These are phyloP conservation scores for Syncephalastrum contaminatum DNA, from an alignment of 371 early-diverging fungal species.

Conservation along the genomic window DNA sequence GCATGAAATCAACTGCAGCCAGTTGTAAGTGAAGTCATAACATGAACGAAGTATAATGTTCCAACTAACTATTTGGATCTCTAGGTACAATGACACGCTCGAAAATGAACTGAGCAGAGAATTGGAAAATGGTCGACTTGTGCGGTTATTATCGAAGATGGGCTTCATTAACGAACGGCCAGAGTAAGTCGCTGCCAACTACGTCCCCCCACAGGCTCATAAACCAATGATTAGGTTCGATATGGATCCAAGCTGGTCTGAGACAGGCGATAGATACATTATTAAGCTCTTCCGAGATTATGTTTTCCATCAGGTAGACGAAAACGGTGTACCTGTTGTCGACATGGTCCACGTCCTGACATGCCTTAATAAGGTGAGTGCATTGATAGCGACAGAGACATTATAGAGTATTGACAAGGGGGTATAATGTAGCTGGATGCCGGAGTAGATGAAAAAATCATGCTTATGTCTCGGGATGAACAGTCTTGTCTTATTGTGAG, in stretches of 20 bases:
- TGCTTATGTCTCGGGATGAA: constrained; percentile 92
- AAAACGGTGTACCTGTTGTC: constrained; percentile 78
- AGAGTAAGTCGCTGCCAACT: constrained; percentile 56
- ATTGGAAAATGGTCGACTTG: constrained; percentile 87
- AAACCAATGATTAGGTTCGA: constrained; percentile 56
- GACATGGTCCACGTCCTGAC: constrained; percentile 91
- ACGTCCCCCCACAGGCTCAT: neutral
- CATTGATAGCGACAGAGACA: neutral
- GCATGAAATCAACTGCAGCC: constrained; percentile 72
- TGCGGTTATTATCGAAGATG: constrained; percentile 81
- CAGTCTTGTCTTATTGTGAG: constrained; percentile 91
- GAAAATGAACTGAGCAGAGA: constrained; percentile 78
- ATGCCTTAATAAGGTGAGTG: constrained; percentile 92
- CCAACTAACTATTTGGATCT: neutral
- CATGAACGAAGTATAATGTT: neutral
- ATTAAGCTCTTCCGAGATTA: constrained; percentile 95
- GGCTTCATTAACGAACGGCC: constrained; percentile 95
- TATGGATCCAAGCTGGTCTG: constrained; percentile 92
- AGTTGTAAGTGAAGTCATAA: constrained; percentile 47
- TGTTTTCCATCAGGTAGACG: constrained; percentile 95
- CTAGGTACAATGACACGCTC: constrained; percentile 74
- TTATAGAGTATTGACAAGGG: too few species aligned
- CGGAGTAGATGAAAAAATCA: constrained; percentile 88
- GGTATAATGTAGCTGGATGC: constrained; percentile 74
- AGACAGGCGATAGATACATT: constrained; percentile 94